Conservation (phyloP, 768 basidiomycete genomes). For the Terana coerulea region DNA sequence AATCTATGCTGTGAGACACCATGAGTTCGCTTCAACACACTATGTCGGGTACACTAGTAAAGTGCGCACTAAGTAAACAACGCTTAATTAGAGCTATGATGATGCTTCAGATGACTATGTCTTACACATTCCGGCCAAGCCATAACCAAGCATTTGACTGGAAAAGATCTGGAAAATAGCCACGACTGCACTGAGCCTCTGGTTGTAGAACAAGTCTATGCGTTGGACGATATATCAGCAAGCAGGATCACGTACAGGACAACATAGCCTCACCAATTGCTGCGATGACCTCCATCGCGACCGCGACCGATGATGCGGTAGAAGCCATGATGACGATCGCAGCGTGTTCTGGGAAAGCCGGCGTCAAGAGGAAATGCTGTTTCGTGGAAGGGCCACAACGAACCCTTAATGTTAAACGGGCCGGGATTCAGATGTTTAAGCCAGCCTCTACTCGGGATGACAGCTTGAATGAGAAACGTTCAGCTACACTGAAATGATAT, state of each 20-base stretch:
- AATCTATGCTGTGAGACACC: not conserved
- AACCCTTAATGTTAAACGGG: conserved; percentile 53
- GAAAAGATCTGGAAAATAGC: conserved; percentile 55
- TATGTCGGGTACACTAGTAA: conserved; percentile 51
- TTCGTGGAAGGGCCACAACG: too few relatives aligned
- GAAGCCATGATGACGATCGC: conserved; percentile 60
- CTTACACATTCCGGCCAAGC: conserved; percentile 26
- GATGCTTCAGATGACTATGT: not conserved
- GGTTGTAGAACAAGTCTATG: conserved; percentile 47
- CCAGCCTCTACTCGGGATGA: conserved; percentile 40
- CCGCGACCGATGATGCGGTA: conserved; percentile 53
- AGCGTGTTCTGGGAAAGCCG: conserved; percentile 44
- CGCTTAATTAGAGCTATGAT: not conserved
- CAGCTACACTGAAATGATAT: conserved; percentile 9
- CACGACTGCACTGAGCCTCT: conserved; percentile 44
- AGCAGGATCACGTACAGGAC: conserved; percentile 4
- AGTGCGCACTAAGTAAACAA: conserved; percentile 34
- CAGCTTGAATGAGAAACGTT: conserved; percentile 17
- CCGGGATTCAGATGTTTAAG: conserved; percentile 61
- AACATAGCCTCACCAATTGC: conserved; percentile 40
- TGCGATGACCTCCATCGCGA: conserved; percentile 57
- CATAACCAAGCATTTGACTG: conserved; percentile 36
- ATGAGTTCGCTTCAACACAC: conserved; percentile 24
- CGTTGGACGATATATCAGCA: not conserved
- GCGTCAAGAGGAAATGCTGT: too few relatives aligned